Evolutionary conservation across 306 rosid species (phyloP), one percentile per base, ranked within the genome.

Genomic region (Rosa lucieae): DNA sequence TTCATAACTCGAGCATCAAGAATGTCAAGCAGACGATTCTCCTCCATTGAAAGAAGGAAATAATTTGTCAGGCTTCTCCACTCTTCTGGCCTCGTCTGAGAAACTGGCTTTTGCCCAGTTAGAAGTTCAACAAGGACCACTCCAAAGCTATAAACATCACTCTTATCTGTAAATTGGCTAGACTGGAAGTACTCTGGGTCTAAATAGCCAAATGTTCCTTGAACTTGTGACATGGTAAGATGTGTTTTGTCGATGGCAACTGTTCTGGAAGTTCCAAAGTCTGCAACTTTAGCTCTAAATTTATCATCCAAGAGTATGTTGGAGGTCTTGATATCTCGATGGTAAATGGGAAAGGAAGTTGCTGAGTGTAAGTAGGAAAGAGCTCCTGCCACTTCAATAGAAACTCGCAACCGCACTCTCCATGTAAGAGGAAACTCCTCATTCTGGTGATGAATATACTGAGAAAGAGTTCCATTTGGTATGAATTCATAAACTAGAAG

Each of bases 301-400:
- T 49, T 49, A 26, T 43, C 73, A 11, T 69, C 73, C 51, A 69
- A 42, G 32, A 69, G 53, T 20, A 69, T 69, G 53, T 69, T 69
- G 0, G 73, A 7, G 10, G 73, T 40, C 73, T 69, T 69, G 48
- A 69, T 69, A 21, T 69, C 73, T 18, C 79, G 79, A 39, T 76
- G 79, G 59, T 76, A 76, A 7, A 76, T 77, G 21, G 79, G 79
- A 12, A 63, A 9, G 61, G 79, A 23, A 17, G 79, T 70, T 14
- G 79, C 35, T 5, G 72, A 76, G 43, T 76, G 79, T n/a, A 76
- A 29, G 72, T 76, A 76, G 26, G 79, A 62, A 5, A 76, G 79
- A 62, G 79, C 79, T 44, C 72, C 79, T 13, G 72, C 79, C 20
- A 76, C 52, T 76, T 76, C 79, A 0, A 40, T 44, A 12, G 79